Base-by-base conservation (phyloP, 2,329 filamentous ascomycete species). In the Calonectria naviculata region DNA sequence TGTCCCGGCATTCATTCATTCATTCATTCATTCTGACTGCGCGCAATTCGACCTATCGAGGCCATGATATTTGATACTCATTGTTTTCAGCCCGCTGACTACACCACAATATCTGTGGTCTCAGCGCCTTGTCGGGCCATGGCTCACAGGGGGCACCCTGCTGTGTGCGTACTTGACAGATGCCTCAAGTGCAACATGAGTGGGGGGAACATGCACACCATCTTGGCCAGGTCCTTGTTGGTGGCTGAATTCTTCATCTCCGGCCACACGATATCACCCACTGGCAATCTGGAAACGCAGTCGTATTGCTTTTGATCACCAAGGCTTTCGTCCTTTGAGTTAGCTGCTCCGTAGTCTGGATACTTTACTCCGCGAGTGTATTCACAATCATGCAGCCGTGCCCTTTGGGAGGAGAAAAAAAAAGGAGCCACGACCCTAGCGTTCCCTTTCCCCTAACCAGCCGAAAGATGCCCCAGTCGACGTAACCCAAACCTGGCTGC, bases 401-500 rank as follows among this genome's bases (percentile, higher is more conserved):
- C 12, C 24, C 34, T 36, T n/a, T n/a, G n/a, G n/a, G n/a, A n/a
- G n/a, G n/a, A n/a, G n/a, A n/a, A n/a, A 12, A 19, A 17, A 19
- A 28, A 28, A 52, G 17, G 47, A 31, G 47, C 28, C 29, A 29
- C 15, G 26, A 31, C 52, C 8, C 13, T 58, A 58, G 60, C 26
- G 44, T 62, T 52, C 42, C 69, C 31, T 66, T 47, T 67, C 61
- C 65, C 65, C 70, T 67, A 46, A 61, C 65, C 60, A 42, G 56
- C 41, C 56, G 15, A 63, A 21, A 26, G 9, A 8, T 31, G 62
- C 65, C 75, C 76, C 44, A 26, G 75, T 69, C 67, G 29, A 64
- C 60, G 76, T 77, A 72, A 34, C 71, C 44, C 28, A 62, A 63
- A 67, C 64, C 66, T 19, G 36, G 52, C 58, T 34, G 28, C 17